These are phyloP conservation scores for Osmanthus fragrans DNA, from an alignment of 257 asterid species.

Conservation along the genomic window DNA sequence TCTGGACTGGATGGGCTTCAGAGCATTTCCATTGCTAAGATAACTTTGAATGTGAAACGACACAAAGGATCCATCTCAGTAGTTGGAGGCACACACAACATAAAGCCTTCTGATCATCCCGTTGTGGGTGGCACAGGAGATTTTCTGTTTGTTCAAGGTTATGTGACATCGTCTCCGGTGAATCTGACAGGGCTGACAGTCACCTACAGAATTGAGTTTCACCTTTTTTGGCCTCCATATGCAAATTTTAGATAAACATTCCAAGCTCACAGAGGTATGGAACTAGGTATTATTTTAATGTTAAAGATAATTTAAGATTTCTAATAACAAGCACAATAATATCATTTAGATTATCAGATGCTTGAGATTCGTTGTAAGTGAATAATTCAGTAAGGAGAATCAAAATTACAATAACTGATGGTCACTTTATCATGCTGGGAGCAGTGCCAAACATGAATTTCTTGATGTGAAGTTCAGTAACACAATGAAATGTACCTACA, in stretches of 20 bases:
- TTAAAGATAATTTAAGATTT: neutral
- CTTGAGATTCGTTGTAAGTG: neutral
- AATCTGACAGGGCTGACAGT: slow-evolving; percentile 20
- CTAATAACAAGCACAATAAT: neutral
- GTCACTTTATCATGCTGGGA: neutral
- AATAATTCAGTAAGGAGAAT: neutral
- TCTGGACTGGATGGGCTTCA: slow-evolving; percentile 25
- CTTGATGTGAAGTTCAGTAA: neutral
- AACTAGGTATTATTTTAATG: neutral
- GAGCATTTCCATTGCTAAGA: slow-evolving; percentile 26
- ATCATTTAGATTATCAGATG: neutral
- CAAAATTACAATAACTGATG: neutral
- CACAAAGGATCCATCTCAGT: slow-evolving; percentile 27
- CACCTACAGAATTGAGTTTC: slow-evolving; percentile 29
- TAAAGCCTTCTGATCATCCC: slow-evolving; percentile 28
- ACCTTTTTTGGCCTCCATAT: slow-evolving; percentile 33
- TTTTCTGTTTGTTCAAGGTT: slow-evolving; percentile 29
- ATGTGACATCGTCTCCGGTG: slow-evolving; percentile 30
- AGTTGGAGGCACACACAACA: slow-evolving; percentile 28
- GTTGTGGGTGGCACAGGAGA: slow-evolving; percentile 30
- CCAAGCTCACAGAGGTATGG: neutral
- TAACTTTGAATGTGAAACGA: slow-evolving; percentile 22
- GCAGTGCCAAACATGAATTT: slow-evolving; percentile 1
- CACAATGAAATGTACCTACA: neutral
- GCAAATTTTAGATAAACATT: slow-evolving; percentile 6